phyloP scores from a whole-genome alignment of 169 alveolate species.

The Plasmodium blacklocki region DNA sequence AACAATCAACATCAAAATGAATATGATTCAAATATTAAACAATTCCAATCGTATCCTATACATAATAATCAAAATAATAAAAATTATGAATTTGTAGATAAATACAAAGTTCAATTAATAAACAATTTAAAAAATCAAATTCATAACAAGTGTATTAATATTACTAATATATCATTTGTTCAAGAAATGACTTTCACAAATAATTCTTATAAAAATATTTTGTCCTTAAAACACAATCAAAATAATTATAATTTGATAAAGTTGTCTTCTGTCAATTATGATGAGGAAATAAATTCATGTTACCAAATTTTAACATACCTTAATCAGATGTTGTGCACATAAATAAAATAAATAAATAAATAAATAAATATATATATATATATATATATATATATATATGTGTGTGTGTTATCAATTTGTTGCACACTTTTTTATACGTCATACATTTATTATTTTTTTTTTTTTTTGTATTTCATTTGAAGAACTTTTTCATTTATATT shows the following conservation, averaged over 20 bases:
- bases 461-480: no score
- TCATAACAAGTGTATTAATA: constrained; percentile 20
- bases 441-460: no score
- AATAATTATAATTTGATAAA: constrained; percentile 25
- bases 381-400: no score
- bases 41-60: not conserved
- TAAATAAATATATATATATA: no score
- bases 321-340: not conserved
- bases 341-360: no score
- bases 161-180: constrained; percentile 26
- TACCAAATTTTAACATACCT: constrained; percentile 29
- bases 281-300: constrained; percentile 44
- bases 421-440: no score
- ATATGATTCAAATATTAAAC: not conserved
- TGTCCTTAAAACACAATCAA: constrained; percentile 34
- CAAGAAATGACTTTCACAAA: constrained; percentile 56
- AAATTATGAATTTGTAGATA: constrained; percentile 41
- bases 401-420: no score
- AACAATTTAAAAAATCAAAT: constrained; percentile 48
- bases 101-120: constrained; percentile 12
- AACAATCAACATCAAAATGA: no score
- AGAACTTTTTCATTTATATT: no score
- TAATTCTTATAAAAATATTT: constrained; percentile 24
- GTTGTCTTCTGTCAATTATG: constrained; percentile 26
- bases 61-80: not conserved